Base-by-base conservation (phyloP, 139 green algal species). In the Microglena sp. region DNA sequence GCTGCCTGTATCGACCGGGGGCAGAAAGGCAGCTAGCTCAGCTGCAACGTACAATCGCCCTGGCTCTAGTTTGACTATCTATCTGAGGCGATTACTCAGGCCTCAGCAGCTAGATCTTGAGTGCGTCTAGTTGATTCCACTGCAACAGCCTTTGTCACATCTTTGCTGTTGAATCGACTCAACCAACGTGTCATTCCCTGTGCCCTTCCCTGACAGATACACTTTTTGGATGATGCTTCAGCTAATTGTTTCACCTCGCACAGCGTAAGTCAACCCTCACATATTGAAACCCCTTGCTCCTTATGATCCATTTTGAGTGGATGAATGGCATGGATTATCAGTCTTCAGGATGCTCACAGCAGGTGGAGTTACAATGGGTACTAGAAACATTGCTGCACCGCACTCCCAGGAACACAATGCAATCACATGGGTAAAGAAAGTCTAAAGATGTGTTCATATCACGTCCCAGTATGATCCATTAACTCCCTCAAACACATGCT, bases 191-290 rank as follows among this genome's bases (percentile, higher is more conserved):
- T n/a, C n/a, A n/a, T n/a, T n/a, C n/a, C n/a, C n/a, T n/a, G n/a
- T 45, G 40, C 40, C 40, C 15, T 56, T 11, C 30, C 62, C 8
- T 3, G 59, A 55, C 77, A 94, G 87, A 75, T 98, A 95, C 71
- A 90, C 88, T 0, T 86, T 96, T 27, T 98, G 93, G 93, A 77
- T 95, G 29, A 97, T 98, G 89, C 64, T 91, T 62, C 89, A 97
- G 77, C 81, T 98, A 18, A 89, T 84, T 70, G 73, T 89, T 2
- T 87, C 90, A 3, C 92, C 92, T 30, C 95, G 94, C 63, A 95
- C 87, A 73, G 90, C 88, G 82, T 96, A 33, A 82, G 81, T 66
- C 22, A 0, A 53, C 21, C 43, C 43, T 53, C 21, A 24, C 21
- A 53, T 30, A 24, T 21, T 32, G 53, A 32, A 60, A 11, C 6